Conservation (phyloP, 768 basidiomycete genomes). For the Mycena rosella region DNA sequence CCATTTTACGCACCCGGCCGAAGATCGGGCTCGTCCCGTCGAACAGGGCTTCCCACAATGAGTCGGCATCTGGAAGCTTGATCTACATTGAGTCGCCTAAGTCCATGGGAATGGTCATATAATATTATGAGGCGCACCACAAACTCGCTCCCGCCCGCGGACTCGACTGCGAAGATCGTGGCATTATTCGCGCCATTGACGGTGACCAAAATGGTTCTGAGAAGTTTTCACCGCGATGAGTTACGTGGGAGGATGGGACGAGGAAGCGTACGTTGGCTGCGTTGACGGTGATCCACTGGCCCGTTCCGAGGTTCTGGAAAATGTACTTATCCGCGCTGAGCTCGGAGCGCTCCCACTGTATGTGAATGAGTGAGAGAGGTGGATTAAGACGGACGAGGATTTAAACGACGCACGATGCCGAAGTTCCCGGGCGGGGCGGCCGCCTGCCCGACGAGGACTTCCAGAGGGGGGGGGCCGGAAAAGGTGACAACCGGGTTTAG, state of each 20-base stretch:
- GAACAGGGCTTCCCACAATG: constrained; percentile 19
- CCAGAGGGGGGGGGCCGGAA: constrained; percentile 14
- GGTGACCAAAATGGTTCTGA: constrained; percentile 23
- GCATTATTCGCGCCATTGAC: constrained; percentile 1
- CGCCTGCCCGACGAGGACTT: constrained; percentile 22
- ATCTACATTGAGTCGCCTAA: constrained; percentile 19
- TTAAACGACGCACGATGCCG: constrained; percentile 19
- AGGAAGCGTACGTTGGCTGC: constrained; percentile 14
- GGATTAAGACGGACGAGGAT: neutral
- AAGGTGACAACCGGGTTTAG: constrained; percentile 20
- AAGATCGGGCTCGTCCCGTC: constrained; percentile 25
- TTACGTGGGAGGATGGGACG: constrained; percentile 4
- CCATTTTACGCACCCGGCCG: constrained; percentile 21
- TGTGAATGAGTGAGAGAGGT: constrained; percentile 17
- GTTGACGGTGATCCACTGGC: constrained; percentile 19
- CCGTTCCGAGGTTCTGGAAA: constrained; percentile 17
- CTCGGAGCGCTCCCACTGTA: constrained; percentile 23
- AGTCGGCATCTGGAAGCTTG: constrained; percentile 20
- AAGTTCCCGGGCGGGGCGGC: constrained; percentile 21
- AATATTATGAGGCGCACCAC: constrained; percentile 17
- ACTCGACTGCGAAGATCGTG: constrained; percentile 21
- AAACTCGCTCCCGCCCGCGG: constrained; percentile 14
- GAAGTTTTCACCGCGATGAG: constrained; percentile 1
- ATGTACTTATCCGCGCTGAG: constrained; percentile 18
- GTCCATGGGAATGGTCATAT: constrained; percentile 11